phyloP scores from a whole-genome alignment of 352 stramenopile species.

The Stramenopiles sp. region DNA sequence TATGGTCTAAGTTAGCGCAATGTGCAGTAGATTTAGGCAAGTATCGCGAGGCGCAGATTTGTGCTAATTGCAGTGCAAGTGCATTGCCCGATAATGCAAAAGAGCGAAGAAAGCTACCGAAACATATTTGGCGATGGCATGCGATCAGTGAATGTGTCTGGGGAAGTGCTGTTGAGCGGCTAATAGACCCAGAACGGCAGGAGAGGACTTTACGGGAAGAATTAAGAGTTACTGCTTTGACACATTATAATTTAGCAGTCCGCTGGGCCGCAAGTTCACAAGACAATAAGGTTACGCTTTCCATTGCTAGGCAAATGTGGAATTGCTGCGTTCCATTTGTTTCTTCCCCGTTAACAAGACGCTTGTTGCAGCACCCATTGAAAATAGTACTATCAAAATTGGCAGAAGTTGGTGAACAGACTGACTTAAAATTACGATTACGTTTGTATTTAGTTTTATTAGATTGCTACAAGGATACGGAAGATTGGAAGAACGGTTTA shows the following conservation, averaged over 20 bases:
- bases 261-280: conserved; percentile 25
- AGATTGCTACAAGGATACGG: conserved; percentile 26
- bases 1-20: neutral
- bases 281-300: conserved; percentile 12
- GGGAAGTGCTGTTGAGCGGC: neutral
- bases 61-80: neutral
- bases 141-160: neutral
- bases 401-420: conserved; percentile 12
- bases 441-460: conserved; percentile 28
- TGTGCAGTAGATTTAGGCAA: neutral
- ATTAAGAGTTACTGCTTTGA: conserved; percentile 26
- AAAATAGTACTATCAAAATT: conserved; percentile 20
- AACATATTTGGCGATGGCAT: neutral
- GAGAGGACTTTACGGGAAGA: conserved; percentile 24
- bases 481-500: conserved; percentile 25
- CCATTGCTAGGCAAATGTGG: conserved; percentile 41
- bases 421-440: conserved; percentile 17
- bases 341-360: conserved; percentile 13
- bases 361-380: conserved; percentile 19
- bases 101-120: neutral
- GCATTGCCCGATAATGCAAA: neutral
- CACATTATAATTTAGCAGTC: conserved; percentile 32
- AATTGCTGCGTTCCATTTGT: conserved; percentile 34
- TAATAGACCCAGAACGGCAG: conserved; percentile 27
- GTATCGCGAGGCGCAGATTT: neutral